These are phyloP conservation scores for Quercus mongolica DNA, from an alignment of 306 rosid species.

Conservation along the genomic window DNA sequence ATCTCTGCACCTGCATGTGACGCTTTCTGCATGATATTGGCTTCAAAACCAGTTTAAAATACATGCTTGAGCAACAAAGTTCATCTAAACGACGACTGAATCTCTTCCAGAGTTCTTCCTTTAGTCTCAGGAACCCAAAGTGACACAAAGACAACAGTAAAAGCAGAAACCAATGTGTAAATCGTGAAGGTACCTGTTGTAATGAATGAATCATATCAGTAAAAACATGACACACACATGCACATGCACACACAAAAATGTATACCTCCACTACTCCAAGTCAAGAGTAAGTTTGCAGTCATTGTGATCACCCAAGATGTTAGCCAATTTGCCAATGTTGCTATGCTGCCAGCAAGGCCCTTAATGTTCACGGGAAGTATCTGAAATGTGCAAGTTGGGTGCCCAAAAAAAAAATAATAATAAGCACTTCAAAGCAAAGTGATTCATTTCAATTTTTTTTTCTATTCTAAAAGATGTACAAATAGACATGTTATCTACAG, in stretches of 20 bases:
- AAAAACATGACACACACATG: background rate
- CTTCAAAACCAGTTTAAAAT: background rate
- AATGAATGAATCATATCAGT: background rate
- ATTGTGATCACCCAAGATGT: constrained; percentile 53
- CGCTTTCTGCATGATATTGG: background rate
- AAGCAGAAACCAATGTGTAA: constrained; percentile 50
- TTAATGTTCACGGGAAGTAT: constrained; percentile 76
- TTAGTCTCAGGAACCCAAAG: constrained; percentile 82
- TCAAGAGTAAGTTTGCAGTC: constrained; percentile 79
- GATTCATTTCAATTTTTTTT: background rate
- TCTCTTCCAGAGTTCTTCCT: constrained; percentile 87
- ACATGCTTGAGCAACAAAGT: constrained; percentile 12
- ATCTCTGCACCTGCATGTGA: background rate
- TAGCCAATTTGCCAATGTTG: constrained; percentile 73
- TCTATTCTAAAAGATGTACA: background rate
- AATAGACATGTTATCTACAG: background rate
- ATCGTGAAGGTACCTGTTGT: constrained; percentile 63
- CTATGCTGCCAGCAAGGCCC: constrained; percentile 77
- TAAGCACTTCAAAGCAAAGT: background rate
- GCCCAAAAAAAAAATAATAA: background rate
- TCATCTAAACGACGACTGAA: constrained; percentile 69
- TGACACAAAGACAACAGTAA: constrained; percentile 47
- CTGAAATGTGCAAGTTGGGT: constrained; percentile 31
- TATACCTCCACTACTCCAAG: constrained; percentile 73
- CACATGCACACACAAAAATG: background rate